Conservation (phyloP, 2,329 filamentous ascomycete species). For the Aschersonia sp. region DNA sequence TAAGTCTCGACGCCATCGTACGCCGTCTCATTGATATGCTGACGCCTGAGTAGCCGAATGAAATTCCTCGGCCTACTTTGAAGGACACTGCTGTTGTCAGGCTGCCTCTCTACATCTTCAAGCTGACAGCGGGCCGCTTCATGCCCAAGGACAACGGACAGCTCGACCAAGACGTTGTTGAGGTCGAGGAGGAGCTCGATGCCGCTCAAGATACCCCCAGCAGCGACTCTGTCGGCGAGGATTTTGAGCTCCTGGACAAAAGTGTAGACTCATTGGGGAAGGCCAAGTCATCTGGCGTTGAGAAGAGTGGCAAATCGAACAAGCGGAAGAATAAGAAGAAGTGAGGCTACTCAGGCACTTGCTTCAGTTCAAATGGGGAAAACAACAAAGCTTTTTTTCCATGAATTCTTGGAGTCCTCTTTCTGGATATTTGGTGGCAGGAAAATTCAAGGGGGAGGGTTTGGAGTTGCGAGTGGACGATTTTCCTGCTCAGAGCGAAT, state of each 20-base stretch:
- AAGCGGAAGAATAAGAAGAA: slow-evolving; percentile 6
- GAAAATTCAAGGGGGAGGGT: too few species aligned
- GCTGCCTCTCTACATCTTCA: slow-evolving; percentile 61
- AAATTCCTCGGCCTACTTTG: slow-evolving; percentile 64
- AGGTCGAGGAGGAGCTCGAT: slow-evolving; percentile 32
- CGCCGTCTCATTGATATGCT: slow-evolving; percentile 2
- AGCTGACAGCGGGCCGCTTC: slow-evolving; percentile 35
- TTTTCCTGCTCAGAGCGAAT: too few species aligned
- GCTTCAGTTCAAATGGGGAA: too few species aligned
- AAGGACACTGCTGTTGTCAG: slow-evolving; percentile 71
- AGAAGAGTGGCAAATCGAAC: slow-evolving; percentile 17
- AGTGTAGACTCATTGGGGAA: slow-evolving; percentile 39
- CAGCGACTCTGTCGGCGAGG: slow-evolving; percentile 42
- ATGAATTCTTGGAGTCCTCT: too few species aligned
- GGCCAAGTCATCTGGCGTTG: slow-evolving; percentile 33
- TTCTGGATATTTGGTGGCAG: too few species aligned
- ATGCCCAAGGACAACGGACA: slow-evolving; percentile 23
- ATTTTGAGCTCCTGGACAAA: slow-evolving; percentile 51
- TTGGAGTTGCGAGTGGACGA: too few species aligned
- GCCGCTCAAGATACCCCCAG: slow-evolving; percentile 35
- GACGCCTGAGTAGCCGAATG: slow-evolving; percentile 46
- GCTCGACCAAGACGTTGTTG: slow-evolving; percentile 22
- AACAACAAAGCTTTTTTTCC: too few species aligned
- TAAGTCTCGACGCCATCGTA: slow-evolving; percentile 32
- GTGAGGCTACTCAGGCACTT: neutral